Evolutionary conservation across 345 rosid species (phyloP).

Genomic region (Camelina sativa): DNA sequence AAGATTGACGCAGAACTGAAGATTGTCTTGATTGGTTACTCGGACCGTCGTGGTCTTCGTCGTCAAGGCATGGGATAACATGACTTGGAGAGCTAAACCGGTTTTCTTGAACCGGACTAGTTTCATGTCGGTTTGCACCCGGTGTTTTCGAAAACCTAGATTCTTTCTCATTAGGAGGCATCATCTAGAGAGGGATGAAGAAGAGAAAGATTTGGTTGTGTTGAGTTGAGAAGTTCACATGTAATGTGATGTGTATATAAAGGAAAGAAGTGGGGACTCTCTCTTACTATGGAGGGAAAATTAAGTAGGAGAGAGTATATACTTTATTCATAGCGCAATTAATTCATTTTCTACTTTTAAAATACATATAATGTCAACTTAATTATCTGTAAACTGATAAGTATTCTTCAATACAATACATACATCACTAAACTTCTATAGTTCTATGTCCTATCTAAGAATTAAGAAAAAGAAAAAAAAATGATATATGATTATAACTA

Average conservation of each 20-base stretch:
- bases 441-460: not conserved
- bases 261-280: slow-evolving; percentile 41
- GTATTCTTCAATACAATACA: slow-evolving; percentile 1
- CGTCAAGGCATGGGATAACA: slow-evolving; percentile 50
- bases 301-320: slow-evolving; percentile 29
- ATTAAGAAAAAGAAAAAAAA: too few species aligned
- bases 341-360: slow-evolving; percentile 14
- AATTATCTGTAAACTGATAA: slow-evolving; percentile 7
- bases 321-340: slow-evolving; percentile 15
- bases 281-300: slow-evolving; percentile 27
- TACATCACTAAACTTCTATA: not conserved
- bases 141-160: slow-evolving; percentile 31
- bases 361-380: slow-evolving; percentile 8
- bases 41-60: slow-evolving; percentile 33
- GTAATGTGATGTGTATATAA: slow-evolving; percentile 41
- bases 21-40: slow-evolving; percentile 46
- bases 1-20: slow-evolving; percentile 57
- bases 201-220: slow-evolving; percentile 34
- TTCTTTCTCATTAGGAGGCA: slow-evolving; percentile 65
- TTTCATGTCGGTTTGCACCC: slow-evolving; percentile 47
- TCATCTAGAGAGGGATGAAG: slow-evolving; percentile 50
- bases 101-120: slow-evolving; percentile 54
- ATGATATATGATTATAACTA: not conserved
- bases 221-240: slow-evolving; percentile 42
- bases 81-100: slow-evolving; percentile 51